Evolutionary conservation across 208 protist genomes (phyloP).

Genomic region (Wallacemonas rigidus): DNA sequence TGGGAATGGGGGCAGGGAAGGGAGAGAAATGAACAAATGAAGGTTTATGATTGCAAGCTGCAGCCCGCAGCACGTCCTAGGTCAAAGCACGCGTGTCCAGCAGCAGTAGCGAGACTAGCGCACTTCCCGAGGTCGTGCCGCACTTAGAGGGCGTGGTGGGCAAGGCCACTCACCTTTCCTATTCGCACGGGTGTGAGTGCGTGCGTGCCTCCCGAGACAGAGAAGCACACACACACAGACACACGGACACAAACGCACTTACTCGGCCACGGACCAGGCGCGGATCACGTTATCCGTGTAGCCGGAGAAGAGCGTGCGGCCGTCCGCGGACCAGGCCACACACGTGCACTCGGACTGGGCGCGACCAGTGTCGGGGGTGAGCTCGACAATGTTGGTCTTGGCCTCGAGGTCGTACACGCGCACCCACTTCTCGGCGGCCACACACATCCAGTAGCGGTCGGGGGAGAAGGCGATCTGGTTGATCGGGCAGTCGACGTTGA

Average conservation of each 20-base stretch:
- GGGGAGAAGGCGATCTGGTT: conserved; percentile 98
- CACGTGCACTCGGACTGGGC: conserved; percentile 91
- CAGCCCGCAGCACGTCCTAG: not conserved
- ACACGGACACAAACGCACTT: not conserved
- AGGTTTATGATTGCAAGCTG: conserved; percentile 21
- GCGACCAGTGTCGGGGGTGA: conserved; percentile 75
- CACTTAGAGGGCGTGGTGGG: too few relatives aligned
- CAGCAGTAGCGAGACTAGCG: not conserved
- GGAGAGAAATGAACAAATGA: conserved; percentile 3
- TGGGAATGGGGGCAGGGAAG: not conserved
- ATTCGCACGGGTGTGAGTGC: too few relatives aligned
- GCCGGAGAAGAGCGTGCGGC: conserved; percentile 97
- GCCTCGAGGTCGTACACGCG: conserved; percentile 98
- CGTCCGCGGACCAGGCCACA: conserved; percentile 98
- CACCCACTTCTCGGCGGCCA: conserved; percentile 93
- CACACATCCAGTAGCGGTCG: conserved; percentile 99
- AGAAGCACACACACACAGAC: too few relatives aligned
- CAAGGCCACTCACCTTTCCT: too few relatives aligned
- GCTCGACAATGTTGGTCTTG: conserved; percentile 95
- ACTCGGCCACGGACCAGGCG: conserved; percentile 92
- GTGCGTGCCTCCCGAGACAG: too few relatives aligned
- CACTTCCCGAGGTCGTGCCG: conserved; percentile 9
- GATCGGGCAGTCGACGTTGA: conserved; percentile 92
- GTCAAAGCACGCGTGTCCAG: conserved; percentile 2
- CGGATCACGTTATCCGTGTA: conserved; percentile 98